Percentiles rank a stretch among this genome's conserved stretches.
Evolutionary conservation across 192 early-diverging fungal species (phyloP).

Genomic region (Umbelopsis ramanniana): DNA sequence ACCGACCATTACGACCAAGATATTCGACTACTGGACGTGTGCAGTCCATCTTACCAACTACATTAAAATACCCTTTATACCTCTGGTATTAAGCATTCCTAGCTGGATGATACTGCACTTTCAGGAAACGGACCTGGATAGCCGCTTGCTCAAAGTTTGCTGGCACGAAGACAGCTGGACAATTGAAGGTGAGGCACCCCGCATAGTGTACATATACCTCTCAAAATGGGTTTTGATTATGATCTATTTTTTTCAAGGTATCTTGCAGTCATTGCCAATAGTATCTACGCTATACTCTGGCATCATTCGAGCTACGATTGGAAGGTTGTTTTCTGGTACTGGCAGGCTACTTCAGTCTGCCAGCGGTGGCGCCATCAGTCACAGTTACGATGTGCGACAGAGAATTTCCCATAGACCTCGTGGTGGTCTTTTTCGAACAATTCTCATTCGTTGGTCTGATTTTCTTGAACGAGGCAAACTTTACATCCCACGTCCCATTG

Average conservation of each 20-base stretch:
- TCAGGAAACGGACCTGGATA: constrained; percentile 7
- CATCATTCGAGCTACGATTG: not conserved
- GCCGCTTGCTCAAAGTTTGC: constrained; percentile 13
- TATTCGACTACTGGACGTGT: not conserved
- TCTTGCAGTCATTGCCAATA: not conserved
- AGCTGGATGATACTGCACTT: constrained; percentile 5
- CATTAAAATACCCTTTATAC: constrained; percentile 2
- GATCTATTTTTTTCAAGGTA: not conserved
- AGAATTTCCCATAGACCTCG: not conserved
- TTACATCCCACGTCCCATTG: not conserved
- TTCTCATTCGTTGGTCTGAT: constrained; percentile 8
- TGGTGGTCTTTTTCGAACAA: not conserved
- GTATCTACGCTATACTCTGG: not conserved
- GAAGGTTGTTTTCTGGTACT: not conserved
- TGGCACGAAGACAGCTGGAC: constrained; percentile 20
- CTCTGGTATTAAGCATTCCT: not conserved
- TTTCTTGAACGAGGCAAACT: not conserved
- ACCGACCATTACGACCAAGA: not conserved
- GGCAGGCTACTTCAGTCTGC: not conserved
- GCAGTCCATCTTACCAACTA: not conserved
- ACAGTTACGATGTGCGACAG: constrained; percentile 1
- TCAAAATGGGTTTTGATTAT: not conserved
- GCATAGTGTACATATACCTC: too few species aligned
- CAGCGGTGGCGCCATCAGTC: not conserved
- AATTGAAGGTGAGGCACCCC: not conserved